Evolutionary conservation across 2,329 filamentous ascomycete species (phyloP), one percentile per base, ranked within the genome.

Genomic region (Colletotrichum abscissum): DNA sequence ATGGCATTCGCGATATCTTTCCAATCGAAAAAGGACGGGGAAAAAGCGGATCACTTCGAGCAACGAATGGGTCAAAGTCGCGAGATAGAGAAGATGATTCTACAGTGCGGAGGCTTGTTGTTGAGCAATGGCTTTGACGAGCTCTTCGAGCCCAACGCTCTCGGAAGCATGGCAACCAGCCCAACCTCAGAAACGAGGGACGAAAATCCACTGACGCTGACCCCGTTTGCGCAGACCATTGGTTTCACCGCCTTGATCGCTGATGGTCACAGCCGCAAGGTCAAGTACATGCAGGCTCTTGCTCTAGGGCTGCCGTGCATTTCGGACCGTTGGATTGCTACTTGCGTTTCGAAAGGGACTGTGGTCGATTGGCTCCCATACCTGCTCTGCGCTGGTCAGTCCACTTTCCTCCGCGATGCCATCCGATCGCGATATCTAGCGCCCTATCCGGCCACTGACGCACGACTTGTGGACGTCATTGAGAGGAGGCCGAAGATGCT

Each of bases 201-300:
- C 75, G 67, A 79, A 56, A 79, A 76, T 28, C 75, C 67, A 16
- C 65, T 97, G 22, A 84, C 81, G 1, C 86, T 97, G 0, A 90
- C 85, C 1, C 76, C 85, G 12, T 81, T 85, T 26, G 88, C 89
- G 26, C 78, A 84, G 46, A 83, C 88, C 2, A 85, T 92, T 1
- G 92, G 94, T 0, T 98, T 99, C 79, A 91, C 94, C 0, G 95
- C 95, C 4, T 85, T 98, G 16, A 94, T 99, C 73, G 93, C 95
- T 0, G 94, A 98, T 78, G 90, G 91, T 5, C 93, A 98, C 80
- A 97, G 94, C 7, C 91, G 96, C 59, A 95, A 95, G 75, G 90
- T 92, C 63, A 99, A 98, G 80, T 98, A 97, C 81, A 94, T 98
- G 88, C 95, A 98, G 83, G 97, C 97, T 0, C 89, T 99, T 2